Evolutionary conservation across 192 early-diverging fungal genomes (phyloP).

Genomic region (Ambispora gerdemannii): DNA sequence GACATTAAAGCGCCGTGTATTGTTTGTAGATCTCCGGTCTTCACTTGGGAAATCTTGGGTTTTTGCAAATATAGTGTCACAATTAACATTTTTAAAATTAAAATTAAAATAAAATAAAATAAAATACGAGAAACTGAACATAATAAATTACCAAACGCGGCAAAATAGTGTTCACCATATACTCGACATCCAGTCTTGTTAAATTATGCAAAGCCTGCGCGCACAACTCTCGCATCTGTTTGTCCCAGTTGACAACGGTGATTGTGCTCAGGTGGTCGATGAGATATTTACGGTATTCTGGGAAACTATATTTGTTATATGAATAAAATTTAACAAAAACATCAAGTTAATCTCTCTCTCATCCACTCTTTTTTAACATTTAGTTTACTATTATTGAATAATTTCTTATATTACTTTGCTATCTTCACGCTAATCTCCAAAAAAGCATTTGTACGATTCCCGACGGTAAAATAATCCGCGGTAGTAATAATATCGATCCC

Average conservation of each 20-base stretch:
- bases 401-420: slow-evolving; percentile 53
- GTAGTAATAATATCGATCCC: slow-evolving; percentile 88
- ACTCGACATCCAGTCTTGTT: slow-evolving; percentile 55
- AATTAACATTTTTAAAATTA: neutral
- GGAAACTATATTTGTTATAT: slow-evolving; percentile 48
- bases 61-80: neutral
- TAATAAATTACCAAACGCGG: slow-evolving; percentile 53
- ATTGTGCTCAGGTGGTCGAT: slow-evolving; percentile 65
- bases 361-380: no score
- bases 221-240: slow-evolving; percentile 70
- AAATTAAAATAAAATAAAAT: neutral
- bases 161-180: slow-evolving; percentile 50
- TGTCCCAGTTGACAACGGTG: slow-evolving; percentile 86
- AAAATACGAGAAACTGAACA: neutral
- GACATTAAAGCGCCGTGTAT: slow-evolving; percentile 63
- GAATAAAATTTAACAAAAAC: neutral
- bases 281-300: slow-evolving; percentile 72
- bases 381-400: neutral
- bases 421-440: slow-evolving; percentile 68
- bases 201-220: slow-evolving; percentile 69
- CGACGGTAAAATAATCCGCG: slow-evolving; percentile 91
- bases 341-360: no score
- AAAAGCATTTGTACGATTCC: slow-evolving; percentile 76
- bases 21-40: slow-evolving; percentile 46
- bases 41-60: slow-evolving; percentile 45